Evolutionary conservation across 2,329 filamentous ascomycete genomes (phyloP), one percentile per base, ranked within the genome.

Genomic region (Botrytis hyacinthi): DNA sequence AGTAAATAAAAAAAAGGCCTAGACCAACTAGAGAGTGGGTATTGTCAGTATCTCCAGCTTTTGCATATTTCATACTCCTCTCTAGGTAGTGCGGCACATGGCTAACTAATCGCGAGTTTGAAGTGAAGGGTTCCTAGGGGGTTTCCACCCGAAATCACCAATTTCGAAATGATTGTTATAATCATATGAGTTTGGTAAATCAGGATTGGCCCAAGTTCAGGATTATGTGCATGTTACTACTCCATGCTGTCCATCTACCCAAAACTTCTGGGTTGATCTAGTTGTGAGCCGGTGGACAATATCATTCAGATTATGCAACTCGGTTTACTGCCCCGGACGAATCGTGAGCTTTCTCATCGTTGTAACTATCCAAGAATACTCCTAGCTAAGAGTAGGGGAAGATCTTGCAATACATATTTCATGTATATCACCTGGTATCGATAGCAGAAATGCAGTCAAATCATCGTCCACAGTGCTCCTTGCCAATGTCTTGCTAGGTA

Each of bases 321-420:
- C n/a, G 14, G 14, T 32, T 57, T 7, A 1, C n/a, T 29, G 7
- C 16, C 29, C n/a, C 3, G 29, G 6, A 14, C 14, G 0, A 4
- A 18, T 18, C 3, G 14, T 57, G n/a, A 18, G 51, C 1, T 54
- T 2, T 29, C 14, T 54, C 51, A 29, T 54, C 26, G 9, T 16
- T 57, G 6, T 18, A 29, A 18, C 3, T 7, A 32, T 9, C 5
- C 51, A 18, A 4, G 0, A 32, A 18, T 29, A n/a, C 14, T n/a
- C 12, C 12, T 54, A 54, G n/a, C 26, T 18, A 4, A 29, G 0
- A 54, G 6, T 4, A 18, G 14, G 14, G 14, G 16, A 18, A 18
- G 4, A 0, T 29, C 6, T 1, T 29, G n/a, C n/a, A 32, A 32
- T 18, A 1, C 16, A 9, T 9, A 1, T 8, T 4, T 57, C 14